Base-by-base conservation (phyloP, 495 filamentous ascomycete genomes). In the Lasiosphaeriaceae sp. region DNA sequence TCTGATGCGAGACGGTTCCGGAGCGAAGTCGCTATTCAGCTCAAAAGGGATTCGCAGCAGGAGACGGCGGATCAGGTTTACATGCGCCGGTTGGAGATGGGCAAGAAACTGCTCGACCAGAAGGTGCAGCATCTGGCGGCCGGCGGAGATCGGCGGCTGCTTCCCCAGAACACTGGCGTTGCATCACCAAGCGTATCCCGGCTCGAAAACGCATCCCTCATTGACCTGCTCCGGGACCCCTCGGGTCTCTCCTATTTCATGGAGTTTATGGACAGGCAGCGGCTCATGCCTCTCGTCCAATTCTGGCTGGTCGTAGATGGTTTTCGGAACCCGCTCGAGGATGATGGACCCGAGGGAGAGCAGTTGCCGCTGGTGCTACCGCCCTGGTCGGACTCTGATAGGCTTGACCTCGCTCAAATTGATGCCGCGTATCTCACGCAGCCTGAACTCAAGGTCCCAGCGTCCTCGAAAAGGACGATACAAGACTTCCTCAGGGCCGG, bases 251-350 rank as follows among this genome's bases (percentile, higher is more conserved):
- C 92, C 11, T 99, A 96, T 67, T 97, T 97, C 68, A 99, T 97
- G 95, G 95, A 99, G 65, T 97, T 91, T 68, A 97, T 97, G 95
- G 95, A 99, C 69, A 88, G 93, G 24, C 86, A 90, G 66, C 77
- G 82, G 26, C 79, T 95, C 6, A 92, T 97, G 85, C 80, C 86
- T 14, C 72, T 96, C 39, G 94, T 99, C 1, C 95, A 99, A 66
- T 99, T 96, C 71, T 99, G 92, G 92, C 87, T 99, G 45, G 93
- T 97, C 21, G 95, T 97, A 16, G 94, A 97, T 74, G 92, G 95
- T 1, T 87, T 97, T 65, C 86, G 95, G n/a, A 96, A 94, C 67
- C 95, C 95, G 5, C 75, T 99, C 3, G 94, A 97, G 69, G 91
- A 92, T 62, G 94, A 97, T 64, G 74, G 80, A 1, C 83, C 80